A percentile compares a stretch with the other conserved stretches of the same genome.
Evolutionary conservation across 2,329 filamentous ascomycete genomes (phyloP).

Genomic region (Fusarium foetens): DNA sequence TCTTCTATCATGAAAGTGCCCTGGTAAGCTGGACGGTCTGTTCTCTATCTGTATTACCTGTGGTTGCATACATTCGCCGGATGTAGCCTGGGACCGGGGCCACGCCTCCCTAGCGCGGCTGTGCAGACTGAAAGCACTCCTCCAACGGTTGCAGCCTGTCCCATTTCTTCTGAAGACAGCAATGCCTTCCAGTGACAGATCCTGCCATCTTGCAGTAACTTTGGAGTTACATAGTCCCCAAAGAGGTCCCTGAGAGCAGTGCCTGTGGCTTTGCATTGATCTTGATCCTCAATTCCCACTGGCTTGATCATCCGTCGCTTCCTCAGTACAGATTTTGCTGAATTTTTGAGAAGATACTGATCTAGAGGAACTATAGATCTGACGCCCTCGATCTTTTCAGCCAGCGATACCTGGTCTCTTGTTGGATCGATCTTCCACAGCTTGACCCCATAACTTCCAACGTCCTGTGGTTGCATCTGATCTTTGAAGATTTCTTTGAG

Average conservation of each 20-base stretch:
- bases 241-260: neutral
- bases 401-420: neutral
- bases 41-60: neutral
- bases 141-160: neutral
- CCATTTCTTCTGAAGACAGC: neutral
- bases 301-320: neutral
- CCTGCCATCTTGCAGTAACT: neutral
- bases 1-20: neutral
- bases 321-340: neutral
- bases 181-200: neutral
- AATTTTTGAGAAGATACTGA: neutral
- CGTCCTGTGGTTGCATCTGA: neutral
- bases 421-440: neutral
- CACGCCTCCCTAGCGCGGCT: neutral
- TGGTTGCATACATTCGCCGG: rapidly evolving
- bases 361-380: neutral
- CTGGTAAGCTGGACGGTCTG: no score
- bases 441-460: rapidly evolving
- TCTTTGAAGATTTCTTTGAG: neutral
- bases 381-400: neutral
- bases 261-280: neutral
- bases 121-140: neutral
- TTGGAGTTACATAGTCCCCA: no score
- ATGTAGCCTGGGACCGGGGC: rapidly evolving
- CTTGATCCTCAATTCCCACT: rapidly evolving